Conservation (phyloP, 306 rosid genomes). For the Lotus japonicus region DNA sequence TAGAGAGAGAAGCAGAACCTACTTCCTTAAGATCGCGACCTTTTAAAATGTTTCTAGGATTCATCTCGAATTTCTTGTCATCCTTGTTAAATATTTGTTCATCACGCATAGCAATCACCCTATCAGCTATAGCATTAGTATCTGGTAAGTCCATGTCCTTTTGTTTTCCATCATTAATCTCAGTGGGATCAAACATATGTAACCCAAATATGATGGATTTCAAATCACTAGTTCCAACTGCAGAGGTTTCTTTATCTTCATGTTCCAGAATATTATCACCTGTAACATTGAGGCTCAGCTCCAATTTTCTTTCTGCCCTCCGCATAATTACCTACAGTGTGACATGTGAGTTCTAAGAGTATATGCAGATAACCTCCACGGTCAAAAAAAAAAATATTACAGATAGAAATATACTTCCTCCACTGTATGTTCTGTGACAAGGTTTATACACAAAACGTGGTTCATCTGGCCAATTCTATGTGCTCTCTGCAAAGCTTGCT, state of each 20-base stretch:
- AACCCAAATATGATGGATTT: conserved; percentile 80
- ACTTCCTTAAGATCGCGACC: conserved; percentile 34
- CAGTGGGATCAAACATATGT: conserved; percentile 53
- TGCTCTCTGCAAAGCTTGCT: conserved; percentile 91
- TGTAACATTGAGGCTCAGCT: conserved; percentile 68
- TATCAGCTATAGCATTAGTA: conserved; percentile 62
- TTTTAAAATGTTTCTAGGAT: conserved; percentile 36
- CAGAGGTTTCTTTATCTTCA: conserved; percentile 38
- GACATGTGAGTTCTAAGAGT: conserved; percentile 19
- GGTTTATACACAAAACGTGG: conserved; percentile 65
- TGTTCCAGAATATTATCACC: conserved; percentile 53
- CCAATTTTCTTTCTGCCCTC: conserved; percentile 85
- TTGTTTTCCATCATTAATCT: conserved; percentile 30
- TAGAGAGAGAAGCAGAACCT: conserved; percentile 30
- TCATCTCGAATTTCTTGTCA: conserved; percentile 64
- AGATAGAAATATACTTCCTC: conserved; percentile 66
- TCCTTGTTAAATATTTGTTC: conserved; percentile 35
- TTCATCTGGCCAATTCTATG: conserved; percentile 92
- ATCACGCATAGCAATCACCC: conserved; percentile 53
- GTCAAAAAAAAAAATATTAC: not conserved
- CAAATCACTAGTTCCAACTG: conserved; percentile 57
- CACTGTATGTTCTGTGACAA: conserved; percentile 61
- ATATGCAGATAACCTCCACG: not conserved
- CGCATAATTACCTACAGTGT: conserved; percentile 72
- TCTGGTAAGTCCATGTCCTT: conserved; percentile 43